These are phyloP conservation scores for Candida michaelii DNA, from an alignment of 805 yeast genomes.

Conservation along the genomic window DNA sequence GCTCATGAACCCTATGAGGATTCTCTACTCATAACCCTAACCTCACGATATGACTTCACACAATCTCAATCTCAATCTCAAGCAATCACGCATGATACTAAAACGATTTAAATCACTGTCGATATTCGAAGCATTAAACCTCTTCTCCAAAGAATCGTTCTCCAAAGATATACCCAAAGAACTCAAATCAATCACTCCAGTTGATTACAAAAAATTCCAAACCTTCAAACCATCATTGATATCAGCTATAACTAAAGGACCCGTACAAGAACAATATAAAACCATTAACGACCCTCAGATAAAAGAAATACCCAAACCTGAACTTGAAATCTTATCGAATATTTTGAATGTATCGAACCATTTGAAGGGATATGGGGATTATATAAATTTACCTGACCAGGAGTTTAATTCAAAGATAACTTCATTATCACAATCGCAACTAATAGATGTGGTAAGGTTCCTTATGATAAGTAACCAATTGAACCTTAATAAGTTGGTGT, in stretches of 20 bases:
- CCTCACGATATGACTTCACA: neutral
- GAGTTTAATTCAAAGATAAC: conserved; percentile 3
- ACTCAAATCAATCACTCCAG: neutral
- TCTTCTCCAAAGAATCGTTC: conserved; percentile 7
- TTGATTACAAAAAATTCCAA: neutral
- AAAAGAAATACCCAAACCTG: neutral
- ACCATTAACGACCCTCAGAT: neutral
- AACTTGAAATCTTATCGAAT: neutral
- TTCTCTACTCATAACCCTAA: too few species aligned
- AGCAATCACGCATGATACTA: conserved; percentile 1
- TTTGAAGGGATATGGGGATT: neutral
- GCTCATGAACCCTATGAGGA: too few species aligned
- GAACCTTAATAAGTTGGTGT: conserved; percentile 24
- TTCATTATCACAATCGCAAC: neutral
- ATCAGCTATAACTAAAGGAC: conserved; percentile 31
- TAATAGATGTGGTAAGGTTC: conserved; percentile 15
- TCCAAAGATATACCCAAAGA: neutral
- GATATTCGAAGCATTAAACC: conserved; percentile 8
- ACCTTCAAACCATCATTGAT: conserved; percentile 35
- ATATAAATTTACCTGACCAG: conserved; percentile 2
- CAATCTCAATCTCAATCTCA: too few species aligned
- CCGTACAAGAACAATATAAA: conserved; percentile 28
- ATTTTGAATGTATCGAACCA: neutral
- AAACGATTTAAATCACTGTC: conserved; percentile 5
- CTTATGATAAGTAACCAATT: conserved; percentile 28